A percentile compares a stretch with the other conserved stretches of the same genome.
Conservation (phyloP, 345 rosid species). For the Eucalyptus regnans region DNA sequence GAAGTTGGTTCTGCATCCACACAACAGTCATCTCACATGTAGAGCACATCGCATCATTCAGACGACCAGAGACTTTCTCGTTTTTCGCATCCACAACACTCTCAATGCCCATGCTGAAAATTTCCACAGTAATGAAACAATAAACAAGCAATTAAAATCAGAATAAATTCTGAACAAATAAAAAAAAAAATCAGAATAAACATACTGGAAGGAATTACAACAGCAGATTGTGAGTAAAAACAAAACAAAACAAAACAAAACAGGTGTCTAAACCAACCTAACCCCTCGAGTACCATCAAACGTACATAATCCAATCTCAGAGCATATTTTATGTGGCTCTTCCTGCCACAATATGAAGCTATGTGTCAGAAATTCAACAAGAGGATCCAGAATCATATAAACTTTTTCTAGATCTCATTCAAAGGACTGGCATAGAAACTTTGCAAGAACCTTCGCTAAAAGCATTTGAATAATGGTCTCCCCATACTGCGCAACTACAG, state of each 20-base stretch:
- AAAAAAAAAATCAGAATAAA: not conserved
- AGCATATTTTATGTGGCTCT: conserved; percentile 42
- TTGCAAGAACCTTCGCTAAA: conserved; percentile 16
- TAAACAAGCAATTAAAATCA: not conserved
- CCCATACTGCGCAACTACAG: conserved; percentile 49
- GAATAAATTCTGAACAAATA: not conserved
- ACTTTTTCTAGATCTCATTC: not conserved
- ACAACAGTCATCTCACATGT: conserved; percentile 62
- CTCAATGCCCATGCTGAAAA: conserved; percentile 44
- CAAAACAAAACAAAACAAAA: not conserved
- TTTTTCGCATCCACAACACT: conserved; percentile 33
- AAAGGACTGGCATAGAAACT: not conserved
- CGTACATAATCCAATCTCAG: conserved; percentile 48
- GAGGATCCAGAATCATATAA: not conserved
- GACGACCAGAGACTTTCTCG: conserved; percentile 5
- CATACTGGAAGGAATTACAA: not conserved
- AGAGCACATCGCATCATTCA: conserved; percentile 38
- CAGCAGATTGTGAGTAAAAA: not conserved
- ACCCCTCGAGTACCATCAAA: conserved; percentile 51
- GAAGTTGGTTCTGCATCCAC: conserved; percentile 58
- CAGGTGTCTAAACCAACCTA: conserved; percentile 16
- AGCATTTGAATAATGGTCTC: conserved; percentile 41
- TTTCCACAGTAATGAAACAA: not conserved
- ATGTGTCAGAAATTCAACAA: not conserved
- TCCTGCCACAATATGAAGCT: conserved; percentile 16